These are phyloP conservation scores for Gastrolobium bilobum DNA, from an alignment of 306 rosid genomes.

Conservation along the genomic window DNA sequence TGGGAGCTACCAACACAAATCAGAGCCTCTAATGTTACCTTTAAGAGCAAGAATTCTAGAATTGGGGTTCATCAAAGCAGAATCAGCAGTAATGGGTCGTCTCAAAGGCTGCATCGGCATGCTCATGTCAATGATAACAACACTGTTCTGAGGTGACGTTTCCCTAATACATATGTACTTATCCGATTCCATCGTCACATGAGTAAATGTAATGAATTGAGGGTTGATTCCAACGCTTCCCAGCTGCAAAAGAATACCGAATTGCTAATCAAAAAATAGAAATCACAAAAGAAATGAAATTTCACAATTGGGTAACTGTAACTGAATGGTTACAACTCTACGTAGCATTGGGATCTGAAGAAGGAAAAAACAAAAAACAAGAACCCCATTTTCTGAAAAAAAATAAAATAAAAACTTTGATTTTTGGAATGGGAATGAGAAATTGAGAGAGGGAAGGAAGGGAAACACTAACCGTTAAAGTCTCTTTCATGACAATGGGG, in stretches of 20 bases:
- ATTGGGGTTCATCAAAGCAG: conserved; percentile 71
- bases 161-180: conserved; percentile 78
- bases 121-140: conserved; percentile 70
- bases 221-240: conserved; percentile 71
- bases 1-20: conserved; percentile 20
- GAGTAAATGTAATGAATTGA: conserved; percentile 74
- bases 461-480: conserved; percentile 59
- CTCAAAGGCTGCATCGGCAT: conserved; percentile 81
- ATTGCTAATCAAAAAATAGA: conserved; percentile 4
- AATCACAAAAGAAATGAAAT: conserved; percentile 1
- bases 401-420: conserved; percentile 29
- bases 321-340: conserved; percentile 30
- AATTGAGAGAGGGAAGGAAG: neutral
- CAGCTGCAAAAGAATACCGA: conserved; percentile 54
- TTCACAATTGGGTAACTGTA: conserved; percentile 31
- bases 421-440: conserved; percentile 24
- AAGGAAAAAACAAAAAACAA: neutral
- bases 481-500: conserved; percentile 67
- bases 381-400: conserved; percentile 27
- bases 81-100: conserved; percentile 79
- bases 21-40: conserved; percentile 48
- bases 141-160: conserved; percentile 73
- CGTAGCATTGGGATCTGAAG: conserved; percentile 40
- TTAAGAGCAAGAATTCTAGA: conserved; percentile 72
- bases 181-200: conserved; percentile 86